phyloP scores from a whole-genome alignment of 345 rosid species.

The Arabidopsis arenosa region DNA sequence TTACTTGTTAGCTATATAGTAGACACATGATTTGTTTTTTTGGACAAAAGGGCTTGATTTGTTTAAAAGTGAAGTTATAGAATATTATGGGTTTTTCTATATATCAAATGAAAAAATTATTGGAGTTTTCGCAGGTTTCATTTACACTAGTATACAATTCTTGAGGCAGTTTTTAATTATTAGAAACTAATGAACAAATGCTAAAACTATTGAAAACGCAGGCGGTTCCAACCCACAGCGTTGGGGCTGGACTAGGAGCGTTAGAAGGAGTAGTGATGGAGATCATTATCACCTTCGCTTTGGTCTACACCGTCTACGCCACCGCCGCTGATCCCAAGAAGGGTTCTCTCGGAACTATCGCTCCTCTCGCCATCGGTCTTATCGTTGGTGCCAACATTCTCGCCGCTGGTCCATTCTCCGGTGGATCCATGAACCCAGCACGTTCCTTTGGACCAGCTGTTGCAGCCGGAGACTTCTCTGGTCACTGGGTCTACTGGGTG shows the following conservation, averaged over 20 bases:
- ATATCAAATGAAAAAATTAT: conserved; percentile 2
- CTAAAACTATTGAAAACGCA: conserved; percentile 40
- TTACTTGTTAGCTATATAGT: neutral
- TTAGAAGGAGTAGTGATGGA: conserved; percentile 93
- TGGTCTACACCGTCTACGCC: conserved; percentile 94
- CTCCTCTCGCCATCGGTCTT: conserved; percentile 92
- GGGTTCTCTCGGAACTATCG: conserved; percentile 85
- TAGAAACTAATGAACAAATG: conserved; percentile 21
- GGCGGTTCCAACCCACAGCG: conserved; percentile 77
- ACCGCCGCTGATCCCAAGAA: conserved; percentile 97
- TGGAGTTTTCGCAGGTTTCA: neutral
- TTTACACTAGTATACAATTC: neutral
- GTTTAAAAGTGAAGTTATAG: neutral
- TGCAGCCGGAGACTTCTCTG: conserved; percentile 78
- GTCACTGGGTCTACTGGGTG: conserved; percentile 96
- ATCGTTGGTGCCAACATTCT: conserved; percentile 95
- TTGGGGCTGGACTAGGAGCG: conserved; percentile 78
- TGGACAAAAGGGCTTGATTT: neutral
- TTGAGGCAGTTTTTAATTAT: neutral
- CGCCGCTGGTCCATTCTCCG: conserved; percentile 96
- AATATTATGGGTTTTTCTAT: conserved; percentile 1
- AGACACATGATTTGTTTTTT: neutral
- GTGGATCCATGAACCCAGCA: conserved; percentile 98
- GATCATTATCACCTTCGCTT: conserved; percentile 80
- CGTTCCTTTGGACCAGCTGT: conserved; percentile 97